A percentile compares a stretch with the other conserved stretches of the same genome.
phyloP scores from a whole-genome alignment of 108 stramenopile genomes.

The Skeletonema marinoi region DNA sequence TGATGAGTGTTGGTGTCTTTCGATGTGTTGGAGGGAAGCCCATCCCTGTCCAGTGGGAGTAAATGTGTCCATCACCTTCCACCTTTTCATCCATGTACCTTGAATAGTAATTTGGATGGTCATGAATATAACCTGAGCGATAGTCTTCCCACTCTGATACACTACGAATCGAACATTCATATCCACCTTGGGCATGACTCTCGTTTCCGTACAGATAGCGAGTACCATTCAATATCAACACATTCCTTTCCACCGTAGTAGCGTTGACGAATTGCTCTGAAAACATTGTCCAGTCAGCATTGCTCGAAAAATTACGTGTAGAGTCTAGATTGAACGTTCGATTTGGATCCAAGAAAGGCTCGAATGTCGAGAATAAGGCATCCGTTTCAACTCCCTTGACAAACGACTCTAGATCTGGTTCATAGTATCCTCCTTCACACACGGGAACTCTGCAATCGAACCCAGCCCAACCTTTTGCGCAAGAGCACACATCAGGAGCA shows the following conservation, averaged over 20 bases:
- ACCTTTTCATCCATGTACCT: slow-evolving; percentile 68
- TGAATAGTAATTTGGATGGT: slow-evolving; percentile 84
- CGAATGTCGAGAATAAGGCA: slow-evolving; percentile 52
- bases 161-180: slow-evolving; percentile 80
- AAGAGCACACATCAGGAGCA: slow-evolving; percentile 75
- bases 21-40: slow-evolving; percentile 63
- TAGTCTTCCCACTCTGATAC: slow-evolving; percentile 77
- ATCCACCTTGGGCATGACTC: slow-evolving; percentile 68
- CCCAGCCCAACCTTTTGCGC: slow-evolving; percentile 80
- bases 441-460: slow-evolving; percentile 91
- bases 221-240: slow-evolving; percentile 26
- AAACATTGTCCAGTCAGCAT: slow-evolving; percentile 50
- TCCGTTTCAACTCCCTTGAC: slow-evolving; percentile 55
- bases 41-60: slow-evolving; percentile 74
- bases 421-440: slow-evolving; percentile 84
- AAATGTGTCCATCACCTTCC: slow-evolving; percentile 62
- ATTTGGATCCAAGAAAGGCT: slow-evolving; percentile 56
- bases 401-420: slow-evolving; percentile 52
- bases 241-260: slow-evolving; percentile 29
- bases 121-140: slow-evolving; percentile 47
- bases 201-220: slow-evolving; percentile 32
- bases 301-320: slow-evolving; percentile 59
- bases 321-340: slow-evolving; percentile 48
- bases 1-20: slow-evolving; percentile 44
- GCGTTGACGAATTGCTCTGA: slow-evolving; percentile 57